Evolutionary conservation across 1,139 yeast genomes (phyloP).

Genomic region (Wickerhamiella infanticola): DNA sequence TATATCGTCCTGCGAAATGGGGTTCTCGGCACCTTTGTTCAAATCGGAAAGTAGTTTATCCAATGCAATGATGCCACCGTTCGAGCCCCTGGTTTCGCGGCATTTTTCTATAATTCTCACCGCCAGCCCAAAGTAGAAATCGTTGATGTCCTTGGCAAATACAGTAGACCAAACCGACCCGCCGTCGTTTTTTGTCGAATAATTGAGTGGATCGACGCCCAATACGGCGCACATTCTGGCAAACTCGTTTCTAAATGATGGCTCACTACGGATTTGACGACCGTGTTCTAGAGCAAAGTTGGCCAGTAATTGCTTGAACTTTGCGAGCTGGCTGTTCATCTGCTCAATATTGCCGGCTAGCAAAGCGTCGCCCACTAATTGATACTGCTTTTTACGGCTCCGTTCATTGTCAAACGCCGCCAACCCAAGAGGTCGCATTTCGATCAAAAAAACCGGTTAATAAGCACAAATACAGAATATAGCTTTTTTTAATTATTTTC

Average conservation of each 20-base stretch:
- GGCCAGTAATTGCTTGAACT: slow-evolving; percentile 3
- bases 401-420: slow-evolving; percentile 27
- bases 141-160: slow-evolving; percentile 18
- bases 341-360: slow-evolving; percentile 2
- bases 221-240: slow-evolving; percentile 6
- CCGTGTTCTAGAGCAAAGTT: slow-evolving; percentile 4
- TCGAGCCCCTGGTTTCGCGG: slow-evolving; percentile 48
- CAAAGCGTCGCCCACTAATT: slow-evolving; percentile 5
- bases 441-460: too few species aligned
- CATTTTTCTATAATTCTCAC: slow-evolving; percentile 65
- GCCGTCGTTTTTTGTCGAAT: background rate
- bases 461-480: too few species aligned
- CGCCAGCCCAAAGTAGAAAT: slow-evolving; percentile 48
- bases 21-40: slow-evolving; percentile 23
- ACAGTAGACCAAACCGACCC: slow-evolving; percentile 1
- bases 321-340: slow-evolving; percentile 2
- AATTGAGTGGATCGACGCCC: slow-evolving; percentile 3
- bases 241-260: slow-evolving; percentile 4
- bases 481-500: too few species aligned
- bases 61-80: slow-evolving; percentile 65
- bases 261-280: slow-evolving; percentile 1
- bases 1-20: slow-evolving; percentile 34
- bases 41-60: slow-evolving; percentile 35
- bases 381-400: slow-evolving; percentile 21
- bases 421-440: slow-evolving; percentile 26